A percentile compares a stretch with the other conserved stretches of the same genome.
Evolutionary conservation across 164 flowering plant genomes (phyloP).

Genomic region (Aristolochia contorta): DNA sequence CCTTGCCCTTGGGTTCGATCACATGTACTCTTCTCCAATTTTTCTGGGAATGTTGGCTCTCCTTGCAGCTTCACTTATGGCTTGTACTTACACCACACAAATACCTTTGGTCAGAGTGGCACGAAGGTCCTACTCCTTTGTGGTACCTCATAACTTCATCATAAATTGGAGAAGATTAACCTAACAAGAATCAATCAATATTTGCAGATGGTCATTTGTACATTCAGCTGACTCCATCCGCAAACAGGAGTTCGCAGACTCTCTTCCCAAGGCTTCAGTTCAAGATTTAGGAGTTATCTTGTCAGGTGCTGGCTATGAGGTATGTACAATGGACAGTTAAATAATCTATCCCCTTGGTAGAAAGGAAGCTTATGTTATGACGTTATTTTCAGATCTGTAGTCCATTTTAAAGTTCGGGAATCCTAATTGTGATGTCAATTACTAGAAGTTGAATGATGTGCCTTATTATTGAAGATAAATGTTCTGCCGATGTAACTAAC

Average conservation of each 20-base stretch:
- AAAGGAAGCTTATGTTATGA: too few relatives aligned
- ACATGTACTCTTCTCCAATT: slow-evolving; percentile 91
- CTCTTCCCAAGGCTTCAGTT: slow-evolving; percentile 66
- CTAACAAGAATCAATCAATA: slow-evolving; percentile 15
- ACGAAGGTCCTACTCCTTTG: slow-evolving; percentile 54
- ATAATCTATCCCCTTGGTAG: not conserved
- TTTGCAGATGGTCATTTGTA: slow-evolving; percentile 70
- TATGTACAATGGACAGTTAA: slow-evolving; percentile 6
- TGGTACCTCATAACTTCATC: slow-evolving; percentile 6
- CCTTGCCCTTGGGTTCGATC: slow-evolving; percentile 75
- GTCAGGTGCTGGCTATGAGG: slow-evolving; percentile 98
- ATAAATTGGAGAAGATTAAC: slow-evolving; percentile 13
- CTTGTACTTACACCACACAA: slow-evolving; percentile 98
- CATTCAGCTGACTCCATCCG: slow-evolving; percentile 60
- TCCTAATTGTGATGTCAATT: too few relatives aligned
- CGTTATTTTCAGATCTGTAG: too few relatives aligned
- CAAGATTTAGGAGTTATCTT: slow-evolving; percentile 78
- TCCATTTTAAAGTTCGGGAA: too few relatives aligned
- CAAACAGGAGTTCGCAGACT: slow-evolving; percentile 71
- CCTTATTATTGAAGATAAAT: too few relatives aligned
- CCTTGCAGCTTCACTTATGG: slow-evolving; percentile 83
- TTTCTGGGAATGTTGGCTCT: slow-evolving; percentile 72
- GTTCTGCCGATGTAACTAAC: too few relatives aligned
- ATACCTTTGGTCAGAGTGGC: slow-evolving; percentile 90
- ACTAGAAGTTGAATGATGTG: too few relatives aligned